Conservation (phyloP, 2,329 filamentous ascomycete species). For the Trichoderma atroviride region DNA sequence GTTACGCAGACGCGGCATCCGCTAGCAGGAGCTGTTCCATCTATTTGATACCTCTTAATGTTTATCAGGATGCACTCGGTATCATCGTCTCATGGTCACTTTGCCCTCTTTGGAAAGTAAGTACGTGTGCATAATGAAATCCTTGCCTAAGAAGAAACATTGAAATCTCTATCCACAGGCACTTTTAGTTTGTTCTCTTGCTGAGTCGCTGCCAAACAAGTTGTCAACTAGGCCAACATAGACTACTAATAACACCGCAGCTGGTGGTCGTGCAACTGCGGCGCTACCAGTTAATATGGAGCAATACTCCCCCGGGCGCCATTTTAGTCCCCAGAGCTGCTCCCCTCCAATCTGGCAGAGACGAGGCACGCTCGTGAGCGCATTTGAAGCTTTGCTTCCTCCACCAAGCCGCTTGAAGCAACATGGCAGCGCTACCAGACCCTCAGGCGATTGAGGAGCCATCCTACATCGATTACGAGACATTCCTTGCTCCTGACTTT, state of each 20-base stretch:
- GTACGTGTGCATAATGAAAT: not conserved
- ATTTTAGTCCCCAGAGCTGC: not conserved
- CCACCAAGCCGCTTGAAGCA: not conserved
- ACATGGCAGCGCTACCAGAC: constrained; percentile 23
- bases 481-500: constrained; percentile 83
- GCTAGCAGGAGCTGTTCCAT: not conserved
- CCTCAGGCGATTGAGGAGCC: constrained; percentile 48
- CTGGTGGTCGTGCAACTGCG: not conserved
- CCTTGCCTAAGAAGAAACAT: not conserved
- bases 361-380: not conserved
- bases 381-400: not conserved
- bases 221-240: too few species aligned
- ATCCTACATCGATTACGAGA: constrained; percentile 95
- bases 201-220: not conserved
- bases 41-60: not conserved
- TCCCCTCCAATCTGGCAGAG: constrained; percentile 7
- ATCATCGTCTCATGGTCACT: not conserved
- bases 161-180: not conserved
- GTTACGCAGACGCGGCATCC: not conserved
- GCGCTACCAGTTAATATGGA: not conserved
- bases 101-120: not conserved
- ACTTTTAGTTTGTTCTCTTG: not conserved
- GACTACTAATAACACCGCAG: not conserved
- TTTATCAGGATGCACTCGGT: not conserved
- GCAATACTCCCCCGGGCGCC: not conserved